Conservation (phyloP, 441 rosid species). For the Cnidoscolus chayamansa region DNA sequence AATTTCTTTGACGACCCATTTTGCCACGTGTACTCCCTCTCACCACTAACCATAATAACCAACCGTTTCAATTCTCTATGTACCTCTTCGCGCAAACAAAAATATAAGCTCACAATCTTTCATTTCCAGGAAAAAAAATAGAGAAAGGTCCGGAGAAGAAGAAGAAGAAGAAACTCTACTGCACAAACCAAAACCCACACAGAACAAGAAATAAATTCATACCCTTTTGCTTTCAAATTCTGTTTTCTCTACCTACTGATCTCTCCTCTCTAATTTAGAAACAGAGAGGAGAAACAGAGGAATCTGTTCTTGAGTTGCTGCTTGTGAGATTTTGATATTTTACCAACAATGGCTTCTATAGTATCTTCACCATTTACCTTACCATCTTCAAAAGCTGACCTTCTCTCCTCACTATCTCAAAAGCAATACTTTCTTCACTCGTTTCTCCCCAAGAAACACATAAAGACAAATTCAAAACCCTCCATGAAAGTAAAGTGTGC, state of each 20-base stretch:
- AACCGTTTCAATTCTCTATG: conserved; percentile 22
- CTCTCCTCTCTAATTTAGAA: conserved; percentile 20
- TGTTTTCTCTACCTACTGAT: neutral
- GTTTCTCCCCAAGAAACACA: conserved; percentile 54
- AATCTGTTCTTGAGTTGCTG: conserved; percentile 26
- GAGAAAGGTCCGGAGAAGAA: neutral
- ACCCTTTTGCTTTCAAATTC: conserved; percentile 9
- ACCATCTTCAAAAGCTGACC: conserved; percentile 58
- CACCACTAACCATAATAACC: conserved; percentile 54
- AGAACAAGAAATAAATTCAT: neutral
- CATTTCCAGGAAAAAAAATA: neutral
- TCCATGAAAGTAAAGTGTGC: conserved; percentile 53
- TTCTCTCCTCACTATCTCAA: conserved; percentile 62
- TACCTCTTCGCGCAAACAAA: conserved; percentile 18
- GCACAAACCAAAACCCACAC: neutral
- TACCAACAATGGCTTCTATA: conserved; percentile 62
- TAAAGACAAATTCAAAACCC: conserved; percentile 37
- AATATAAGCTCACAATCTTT: conserved; percentile 24
- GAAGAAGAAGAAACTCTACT: conserved; percentile 12
- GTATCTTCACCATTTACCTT: conserved; percentile 69
- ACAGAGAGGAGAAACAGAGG: conserved; percentile 27
- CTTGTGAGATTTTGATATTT: conserved; percentile 11
- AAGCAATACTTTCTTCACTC: conserved; percentile 81
- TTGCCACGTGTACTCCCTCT: conserved; percentile 65
- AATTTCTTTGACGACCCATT: conserved; percentile 28